Base-by-base conservation (phyloP, 106 monocot species). In the Cymbidium sinense region DNA sequence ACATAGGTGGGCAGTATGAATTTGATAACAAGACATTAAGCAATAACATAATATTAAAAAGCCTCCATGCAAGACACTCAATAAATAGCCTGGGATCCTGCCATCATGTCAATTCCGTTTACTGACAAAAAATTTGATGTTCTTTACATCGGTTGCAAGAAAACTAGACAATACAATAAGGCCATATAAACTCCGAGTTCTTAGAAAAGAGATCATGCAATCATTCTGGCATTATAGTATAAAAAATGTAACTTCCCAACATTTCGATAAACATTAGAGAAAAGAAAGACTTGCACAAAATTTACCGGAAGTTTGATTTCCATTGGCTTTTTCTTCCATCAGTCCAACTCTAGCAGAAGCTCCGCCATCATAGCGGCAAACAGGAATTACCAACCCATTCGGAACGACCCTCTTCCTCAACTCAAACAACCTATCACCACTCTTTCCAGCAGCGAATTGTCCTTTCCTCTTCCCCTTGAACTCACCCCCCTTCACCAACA, bases 401-500 rank as follows among this genome's bases (percentile, higher is more conserved):
- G 71, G 71, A 71, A 71, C 71, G 71, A 23, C 19, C 7, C 35
- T 71, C 71, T 71, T 71, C 37, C 35, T n/a, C 71, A 23, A 1
- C 21, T n/a, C 36, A 35, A 39, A 4, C 71, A 71, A 71, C n/a
- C 71, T 36, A 23, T 71, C 71, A n/a, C 34, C 71, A n/a, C 71
- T 71, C 34, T 71, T 71, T 23, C 71, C 71, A 39, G 71, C 17
- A 71, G 71, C 37, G 37, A 71, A 7, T 18, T 15, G 20, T 10
- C 71, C 71, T 36, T 71, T 79, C 79, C 74, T 76, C 76, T 70
- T 76, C 50, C 9, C 30, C 73, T 23, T 76, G 67, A 39, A 15
- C 34, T 47, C 65, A 10, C 28, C 19, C 58, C 75, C 75, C 25
- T 81, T 81, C 64, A 75, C 81, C 76, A 81, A 64, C 50, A 44